Percentiles rank a stretch among this genome's conserved stretches.
Conservation (phyloP, 2,329 filamentous ascomycete species). For the Neopestalotiopsis clavispora region DNA sequence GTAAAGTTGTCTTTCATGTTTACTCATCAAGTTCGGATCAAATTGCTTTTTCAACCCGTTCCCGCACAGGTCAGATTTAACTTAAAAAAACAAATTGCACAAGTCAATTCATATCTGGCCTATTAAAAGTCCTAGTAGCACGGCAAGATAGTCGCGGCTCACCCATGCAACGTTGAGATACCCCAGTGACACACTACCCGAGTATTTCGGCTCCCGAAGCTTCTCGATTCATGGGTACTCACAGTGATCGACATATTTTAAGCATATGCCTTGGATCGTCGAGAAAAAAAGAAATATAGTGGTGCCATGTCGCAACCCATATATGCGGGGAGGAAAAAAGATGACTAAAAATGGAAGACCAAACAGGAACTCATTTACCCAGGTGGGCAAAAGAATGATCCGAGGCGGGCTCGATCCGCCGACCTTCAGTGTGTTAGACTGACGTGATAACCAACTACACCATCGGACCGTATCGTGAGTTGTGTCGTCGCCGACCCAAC, state of each 20-base stretch:
- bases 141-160: background rate
- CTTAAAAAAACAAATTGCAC: background rate
- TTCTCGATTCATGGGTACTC: background rate
- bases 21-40: background rate
- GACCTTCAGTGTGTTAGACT: conserved; percentile 51
- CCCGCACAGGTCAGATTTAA: background rate
- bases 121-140: background rate
- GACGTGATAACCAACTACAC: conserved; percentile 54
- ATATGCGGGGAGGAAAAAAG: background rate
- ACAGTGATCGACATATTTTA: background rate
- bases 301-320: too few species aligned
- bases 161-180: background rate
- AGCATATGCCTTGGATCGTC: background rate
- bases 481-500: conserved; percentile 7
- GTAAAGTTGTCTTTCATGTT: background rate
- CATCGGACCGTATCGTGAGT: conserved; percentile 22
- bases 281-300: background rate
- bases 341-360: background rate
- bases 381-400: conserved; percentile 10
- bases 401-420: conserved; percentile 38
- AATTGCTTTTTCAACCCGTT: background rate
- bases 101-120: background rate
- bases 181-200: background rate
- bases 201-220: background rate
- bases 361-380: background rate